Percentiles rank a stretch among this genome's conserved stretches.
phyloP scores from a whole-genome alignment of 768 basidiomycete genomes.

The Auriculariales sp. region DNA sequence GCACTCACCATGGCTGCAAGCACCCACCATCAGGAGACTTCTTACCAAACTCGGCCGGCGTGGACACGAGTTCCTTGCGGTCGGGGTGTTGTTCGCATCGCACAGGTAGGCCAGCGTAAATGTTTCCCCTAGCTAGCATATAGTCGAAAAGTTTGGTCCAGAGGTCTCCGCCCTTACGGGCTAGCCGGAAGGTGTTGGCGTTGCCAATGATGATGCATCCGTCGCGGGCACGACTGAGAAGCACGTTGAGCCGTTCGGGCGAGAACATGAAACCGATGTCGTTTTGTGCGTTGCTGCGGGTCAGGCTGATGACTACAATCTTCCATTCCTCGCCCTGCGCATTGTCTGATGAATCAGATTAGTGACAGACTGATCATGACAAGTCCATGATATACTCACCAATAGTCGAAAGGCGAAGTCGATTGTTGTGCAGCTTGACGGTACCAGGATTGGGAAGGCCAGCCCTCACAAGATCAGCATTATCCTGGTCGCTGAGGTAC shows the following conservation, averaged over 20 bases:
- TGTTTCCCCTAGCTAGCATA: conserved; percentile 25
- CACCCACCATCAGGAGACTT: conserved; percentile 52
- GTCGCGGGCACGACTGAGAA: conserved; percentile 54
- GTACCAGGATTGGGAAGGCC: conserved; percentile 31
- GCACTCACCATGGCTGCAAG: conserved; percentile 36
- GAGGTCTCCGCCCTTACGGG: conserved; percentile 34
- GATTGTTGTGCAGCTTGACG: conserved; percentile 26
- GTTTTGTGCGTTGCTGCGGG: conserved; percentile 37
- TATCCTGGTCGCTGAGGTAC: conserved; percentile 47
- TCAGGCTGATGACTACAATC: conserved; percentile 47
- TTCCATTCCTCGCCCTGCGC: conserved; percentile 68
- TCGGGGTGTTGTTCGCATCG: conserved; percentile 41
- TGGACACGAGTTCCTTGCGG: conserved; percentile 21
- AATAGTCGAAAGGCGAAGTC: conserved; percentile 47
- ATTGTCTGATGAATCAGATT: conserved; percentile 34
- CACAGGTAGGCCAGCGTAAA: conserved; percentile 47
- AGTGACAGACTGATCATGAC: too few species aligned
- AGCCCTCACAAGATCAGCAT: conserved; percentile 39
- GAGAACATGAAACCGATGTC: conserved; percentile 70
- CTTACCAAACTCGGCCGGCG: conserved; percentile 33
- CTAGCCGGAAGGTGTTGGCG: conserved; percentile 35
- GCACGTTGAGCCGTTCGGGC: too few species aligned
- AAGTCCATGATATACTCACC: too few species aligned
- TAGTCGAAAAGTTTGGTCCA: conserved; percentile 38
- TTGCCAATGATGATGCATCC: conserved; percentile 56